Evolutionary conservation across 768 basidiomycete species (phyloP), one percentile per base, ranked within the genome.

Genomic region (Hortiboletus flavorubellus): DNA sequence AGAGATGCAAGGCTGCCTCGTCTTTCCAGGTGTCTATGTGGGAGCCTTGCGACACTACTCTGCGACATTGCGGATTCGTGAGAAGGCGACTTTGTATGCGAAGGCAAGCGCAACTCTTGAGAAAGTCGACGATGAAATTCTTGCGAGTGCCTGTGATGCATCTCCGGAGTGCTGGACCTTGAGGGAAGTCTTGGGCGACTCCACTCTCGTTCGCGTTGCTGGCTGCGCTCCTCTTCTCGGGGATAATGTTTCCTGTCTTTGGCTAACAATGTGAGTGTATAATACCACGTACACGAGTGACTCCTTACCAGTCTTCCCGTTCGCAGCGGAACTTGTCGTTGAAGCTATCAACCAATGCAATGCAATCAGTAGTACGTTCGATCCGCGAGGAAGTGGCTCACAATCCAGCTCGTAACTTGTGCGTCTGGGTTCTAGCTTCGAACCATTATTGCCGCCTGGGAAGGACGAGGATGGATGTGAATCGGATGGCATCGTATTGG

Each of bases 201-300:
- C 83, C 82, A 78, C 42, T 74, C 74, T 45, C 75, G 75, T 63
- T 83, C 80, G 35, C 72, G 79, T 49, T 80, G 77, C 46, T 69
- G 73, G 40, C 58, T 56, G 14, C 47, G 70, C n/a, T 68, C 72
- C 21, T 67, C 67, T 44, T 66, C 68, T 12, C 60, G 60, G 29
- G 72, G 65, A 16, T 39, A 70, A 39, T 69, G 68, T 16, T 70
- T 67, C 38, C 56, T 63, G 53, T 64, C 76, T 71, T 55, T 51
- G 11, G 52, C 40, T 6, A 41, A 35, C 7, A 33, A 38, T 14
- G 11, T 64, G 33, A 59, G 44, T 14, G 46, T 40, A 46, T 42
- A 23, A 23, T n/a, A 21, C 30, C 23, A 54, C 31, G 18, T 21
- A 39, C 18, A 43, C 4, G n/a, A 37, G 34, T 15, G 57, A 61